A percentile compares a stretch with the other conserved stretches of the same genome.
Conservation (phyloP, 2,329 filamentous ascomycete genomes). For the Xylaria sp. region DNA sequence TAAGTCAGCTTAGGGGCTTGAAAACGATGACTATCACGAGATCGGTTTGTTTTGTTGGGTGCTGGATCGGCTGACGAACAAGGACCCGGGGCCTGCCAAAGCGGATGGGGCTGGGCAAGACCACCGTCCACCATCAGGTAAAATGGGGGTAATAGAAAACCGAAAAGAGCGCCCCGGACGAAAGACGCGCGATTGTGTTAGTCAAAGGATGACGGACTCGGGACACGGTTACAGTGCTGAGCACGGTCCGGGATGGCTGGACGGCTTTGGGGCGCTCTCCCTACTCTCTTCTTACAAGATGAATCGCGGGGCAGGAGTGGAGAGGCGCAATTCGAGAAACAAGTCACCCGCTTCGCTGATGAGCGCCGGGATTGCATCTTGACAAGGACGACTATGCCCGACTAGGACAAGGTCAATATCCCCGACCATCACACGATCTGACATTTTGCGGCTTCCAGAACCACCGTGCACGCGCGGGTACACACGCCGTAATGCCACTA, state of each 20-base stretch:
- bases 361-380: slow-evolving; percentile 30
- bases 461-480: slow-evolving; percentile 31
- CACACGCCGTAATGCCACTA: slow-evolving; percentile 27
- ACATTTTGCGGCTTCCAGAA: slow-evolving; percentile 39
- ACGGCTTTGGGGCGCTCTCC: slow-evolving; percentile 24
- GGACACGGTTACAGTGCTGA: slow-evolving; percentile 34
- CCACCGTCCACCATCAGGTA: slow-evolving; percentile 51
- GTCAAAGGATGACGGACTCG: slow-evolving; percentile 36
- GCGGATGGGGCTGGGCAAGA: slow-evolving; percentile 41
- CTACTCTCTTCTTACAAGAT: neutral
- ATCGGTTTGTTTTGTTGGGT: slow-evolving; percentile 43
- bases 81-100: slow-evolving; percentile 32
- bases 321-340: slow-evolving; percentile 30
- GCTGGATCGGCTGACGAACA: slow-evolving; percentile 47
- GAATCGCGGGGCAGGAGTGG: slow-evolving; percentile 34
- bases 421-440: slow-evolving; percentile 40
- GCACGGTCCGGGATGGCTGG: slow-evolving; percentile 32
- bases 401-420: slow-evolving; percentile 33
- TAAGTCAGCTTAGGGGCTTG: slow-evolving; percentile 35
- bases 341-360: slow-evolving; percentile 34
- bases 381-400: slow-evolving; percentile 35
- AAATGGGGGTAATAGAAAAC: slow-evolving; percentile 48
- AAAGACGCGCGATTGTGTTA: slow-evolving; percentile 34
- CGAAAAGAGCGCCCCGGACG: slow-evolving; percentile 38
- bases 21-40: slow-evolving; percentile 46